Conservation (phyloP, 306 rosid genomes). For the Cucurbita ficifolia region DNA sequence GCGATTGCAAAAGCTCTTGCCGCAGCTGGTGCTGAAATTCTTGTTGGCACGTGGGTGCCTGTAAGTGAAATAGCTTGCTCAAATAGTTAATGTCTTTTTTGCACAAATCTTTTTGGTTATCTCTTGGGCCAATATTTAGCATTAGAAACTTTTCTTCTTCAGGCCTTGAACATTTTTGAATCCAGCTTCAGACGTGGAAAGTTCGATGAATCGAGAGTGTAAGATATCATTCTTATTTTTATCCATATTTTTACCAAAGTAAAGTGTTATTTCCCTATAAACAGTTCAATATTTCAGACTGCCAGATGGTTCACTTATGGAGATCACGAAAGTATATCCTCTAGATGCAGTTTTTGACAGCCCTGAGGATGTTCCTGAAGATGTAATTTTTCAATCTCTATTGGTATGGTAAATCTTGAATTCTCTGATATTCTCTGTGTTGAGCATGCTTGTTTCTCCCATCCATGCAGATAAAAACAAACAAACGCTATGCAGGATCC, state of each 20-base stretch:
- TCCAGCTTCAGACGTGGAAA: slow-evolving; percentile 89
- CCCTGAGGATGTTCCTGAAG: slow-evolving; percentile 89
- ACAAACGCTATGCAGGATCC: slow-evolving; percentile 95
- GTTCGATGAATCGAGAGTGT: slow-evolving; percentile 81
- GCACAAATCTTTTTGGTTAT: background rate
- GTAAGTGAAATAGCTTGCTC: slow-evolving; percentile 34
- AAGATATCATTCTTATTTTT: background rate
- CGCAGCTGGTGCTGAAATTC: slow-evolving; percentile 94
- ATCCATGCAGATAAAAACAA: slow-evolving; percentile 48
- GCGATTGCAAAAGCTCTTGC: slow-evolving; percentile 99
- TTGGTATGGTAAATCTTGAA: background rate
- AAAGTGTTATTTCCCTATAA: slow-evolving; percentile 7
- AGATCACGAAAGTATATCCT: slow-evolving; percentile 82
- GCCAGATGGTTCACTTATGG: slow-evolving; percentile 81
- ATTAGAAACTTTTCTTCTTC: slow-evolving; percentile 3
- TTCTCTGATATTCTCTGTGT: background rate
- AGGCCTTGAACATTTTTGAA: slow-evolving; percentile 94
- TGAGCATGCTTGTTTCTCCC: background rate
- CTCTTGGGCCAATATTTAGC: background rate
- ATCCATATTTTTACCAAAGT: background rate
- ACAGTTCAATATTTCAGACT: slow-evolving; percentile 41
- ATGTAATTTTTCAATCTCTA: slow-evolving; percentile 33
- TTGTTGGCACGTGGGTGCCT: slow-evolving; percentile 98
- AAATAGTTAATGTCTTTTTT: background rate
- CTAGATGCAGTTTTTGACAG: slow-evolving; percentile 85